Evolutionary conservation across 2,329 filamentous ascomycete genomes (phyloP).

Genomic region (Pestalotiopsis sp.): DNA sequence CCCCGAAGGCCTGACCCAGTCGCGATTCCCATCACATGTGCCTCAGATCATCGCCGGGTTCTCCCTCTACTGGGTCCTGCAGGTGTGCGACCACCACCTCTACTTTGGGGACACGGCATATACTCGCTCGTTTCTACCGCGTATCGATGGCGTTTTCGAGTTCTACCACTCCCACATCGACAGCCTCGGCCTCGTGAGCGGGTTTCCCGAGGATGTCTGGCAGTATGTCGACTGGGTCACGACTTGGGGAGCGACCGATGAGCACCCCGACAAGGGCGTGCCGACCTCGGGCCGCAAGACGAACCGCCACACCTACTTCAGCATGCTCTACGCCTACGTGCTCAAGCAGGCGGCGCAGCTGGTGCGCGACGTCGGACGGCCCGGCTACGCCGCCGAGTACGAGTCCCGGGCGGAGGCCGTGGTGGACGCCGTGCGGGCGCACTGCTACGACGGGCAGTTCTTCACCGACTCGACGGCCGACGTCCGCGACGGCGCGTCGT

Average conservation of each 20-base stretch:
- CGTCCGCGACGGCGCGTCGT: conserved; percentile 25
- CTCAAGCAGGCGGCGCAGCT: conserved; percentile 36
- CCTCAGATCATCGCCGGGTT: conserved; percentile 40
- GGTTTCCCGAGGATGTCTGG: conserved; percentile 9
- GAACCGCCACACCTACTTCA: conserved; percentile 23
- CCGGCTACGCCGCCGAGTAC: conserved; percentile 33
- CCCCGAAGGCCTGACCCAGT: conserved; percentile 34
- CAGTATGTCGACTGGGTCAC: conserved; percentile 12
- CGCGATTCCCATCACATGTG: conserved; percentile 37
- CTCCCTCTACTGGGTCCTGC: conserved; percentile 39
- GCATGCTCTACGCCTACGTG: conserved; percentile 39
- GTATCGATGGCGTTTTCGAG: conserved; percentile 36
- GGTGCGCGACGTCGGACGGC: conserved; percentile 32
- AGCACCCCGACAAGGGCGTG: conserved; percentile 11
- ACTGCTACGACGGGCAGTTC: conserved; percentile 36
- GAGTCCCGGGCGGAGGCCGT: conserved; percentile 26
- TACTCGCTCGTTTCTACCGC: conserved; percentile 31
- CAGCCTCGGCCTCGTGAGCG: conserved; percentile 1
- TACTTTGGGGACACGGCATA: conserved; percentile 36
- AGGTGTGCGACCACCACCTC: conserved; percentile 37
- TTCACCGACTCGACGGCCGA: conserved; percentile 37
- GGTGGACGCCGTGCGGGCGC: conserved; percentile 25
- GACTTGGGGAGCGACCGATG: conserved; percentile 10
- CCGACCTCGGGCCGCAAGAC: conserved; percentile 9
- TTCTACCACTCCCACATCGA: conserved; percentile 24